These are phyloP conservation scores for Jamesozyma lodderae DNA, from an alignment of 805 yeast genomes.

Conservation along the genomic window DNA sequence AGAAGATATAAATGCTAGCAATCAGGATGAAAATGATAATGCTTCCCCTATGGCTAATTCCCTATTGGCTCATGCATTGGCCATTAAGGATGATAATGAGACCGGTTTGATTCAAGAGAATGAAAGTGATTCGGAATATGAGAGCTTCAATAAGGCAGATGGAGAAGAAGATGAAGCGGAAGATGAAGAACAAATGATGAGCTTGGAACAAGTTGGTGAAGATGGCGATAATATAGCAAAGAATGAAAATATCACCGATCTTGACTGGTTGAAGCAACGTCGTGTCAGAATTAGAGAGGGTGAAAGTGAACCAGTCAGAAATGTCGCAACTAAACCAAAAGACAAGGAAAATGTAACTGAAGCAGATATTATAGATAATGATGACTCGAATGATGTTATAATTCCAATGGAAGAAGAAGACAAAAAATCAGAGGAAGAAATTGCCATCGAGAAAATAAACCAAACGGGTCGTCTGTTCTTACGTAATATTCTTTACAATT, in stretches of 20 bases:
- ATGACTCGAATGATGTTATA: conserved; percentile 16
- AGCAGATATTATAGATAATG: conserved; percentile 8
- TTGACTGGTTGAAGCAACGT: conserved; percentile 79
- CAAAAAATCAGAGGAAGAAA: conserved; percentile 35
- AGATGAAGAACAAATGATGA: conserved; percentile 45
- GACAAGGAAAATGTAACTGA: conserved; percentile 2
- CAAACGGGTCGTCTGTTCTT: conserved; percentile 77
- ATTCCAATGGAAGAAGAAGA: too few species aligned
- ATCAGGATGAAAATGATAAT: conserved; percentile 30
- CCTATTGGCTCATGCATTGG: conserved; percentile 34
- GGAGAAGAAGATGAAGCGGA: conserved; percentile 28
- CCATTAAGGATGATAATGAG: conserved; percentile 27
- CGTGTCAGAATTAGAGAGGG: conserved; percentile 60
- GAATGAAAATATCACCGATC: conserved; percentile 54
- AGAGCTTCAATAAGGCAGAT: conserved; percentile 23
- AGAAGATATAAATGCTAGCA: conserved; percentile 12
- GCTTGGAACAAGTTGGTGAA: conserved; percentile 26
- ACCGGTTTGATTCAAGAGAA: conserved; percentile 24
- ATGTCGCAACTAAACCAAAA: conserved; percentile 1
- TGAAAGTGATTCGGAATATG: conserved; percentile 40
- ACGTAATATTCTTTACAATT: conserved; percentile 73
- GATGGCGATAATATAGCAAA: conserved; percentile 30
- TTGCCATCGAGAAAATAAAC: conserved; percentile 41
- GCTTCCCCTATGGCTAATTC: conserved; percentile 32
- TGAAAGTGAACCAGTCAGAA: conserved; percentile 22